Evolutionary conservation across 192 early-diverging fungal genomes (phyloP).

Genomic region (Jimgerdemannia flammicorona): DNA sequence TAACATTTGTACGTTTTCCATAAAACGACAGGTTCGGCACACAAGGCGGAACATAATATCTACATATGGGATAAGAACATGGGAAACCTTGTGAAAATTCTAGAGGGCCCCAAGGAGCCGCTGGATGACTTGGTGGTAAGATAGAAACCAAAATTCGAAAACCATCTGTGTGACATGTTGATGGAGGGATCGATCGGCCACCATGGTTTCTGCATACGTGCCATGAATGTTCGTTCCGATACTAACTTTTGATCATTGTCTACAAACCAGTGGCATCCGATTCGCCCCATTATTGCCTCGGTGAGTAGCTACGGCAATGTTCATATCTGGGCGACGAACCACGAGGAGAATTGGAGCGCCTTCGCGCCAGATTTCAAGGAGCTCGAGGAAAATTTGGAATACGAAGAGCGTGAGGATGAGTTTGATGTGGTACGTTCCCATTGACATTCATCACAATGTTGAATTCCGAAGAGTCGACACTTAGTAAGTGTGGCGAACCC

Average conservation of each 20-base stretch:
- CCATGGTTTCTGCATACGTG: no score
- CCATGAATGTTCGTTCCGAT: no score
- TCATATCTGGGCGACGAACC: conserved; percentile 81
- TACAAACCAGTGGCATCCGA: conserved; percentile 74
- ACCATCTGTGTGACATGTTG: no score
- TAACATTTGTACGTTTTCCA: background rate
- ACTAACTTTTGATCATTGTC: background rate
- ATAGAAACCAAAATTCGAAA: background rate
- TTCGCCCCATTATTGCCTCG: conserved; percentile 77
- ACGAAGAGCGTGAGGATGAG: conserved; percentile 89
- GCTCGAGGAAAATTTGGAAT: conserved; percentile 93
- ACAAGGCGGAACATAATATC: conserved; percentile 89
- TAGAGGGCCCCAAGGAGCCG: conserved; percentile 85
- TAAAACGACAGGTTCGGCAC: conserved; percentile 57
- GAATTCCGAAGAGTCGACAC: background rate
- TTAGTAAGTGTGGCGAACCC: conserved; percentile 10
- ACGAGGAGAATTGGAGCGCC: conserved; percentile 87
- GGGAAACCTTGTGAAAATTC: conserved; percentile 82
- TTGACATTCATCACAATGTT: background rate
- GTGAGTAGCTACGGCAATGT: conserved; percentile 78
- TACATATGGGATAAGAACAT: conserved; percentile 89
- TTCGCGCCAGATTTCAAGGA: conserved; percentile 94
- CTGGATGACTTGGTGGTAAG: conserved; percentile 76
- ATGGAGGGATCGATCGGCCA: no score
- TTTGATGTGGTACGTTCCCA: conserved; percentile 69